Evolutionary conservation across 108 stramenopile species (phyloP).

Genomic region (Pseudonitzschia pungens): DNA sequence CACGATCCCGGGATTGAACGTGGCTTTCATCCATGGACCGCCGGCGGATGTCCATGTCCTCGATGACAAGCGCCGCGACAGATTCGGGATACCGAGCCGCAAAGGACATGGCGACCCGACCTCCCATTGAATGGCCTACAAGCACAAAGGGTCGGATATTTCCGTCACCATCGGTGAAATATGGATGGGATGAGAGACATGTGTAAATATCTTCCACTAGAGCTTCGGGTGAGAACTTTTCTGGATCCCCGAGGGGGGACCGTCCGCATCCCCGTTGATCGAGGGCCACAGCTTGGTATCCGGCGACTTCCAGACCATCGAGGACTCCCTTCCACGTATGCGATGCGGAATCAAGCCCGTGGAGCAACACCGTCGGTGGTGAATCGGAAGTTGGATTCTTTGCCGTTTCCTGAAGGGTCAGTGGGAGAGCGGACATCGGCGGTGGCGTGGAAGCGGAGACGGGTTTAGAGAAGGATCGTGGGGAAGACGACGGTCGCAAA

Average conservation of each 20-base stretch:
- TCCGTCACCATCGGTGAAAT: constrained; percentile 1
- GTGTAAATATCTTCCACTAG: constrained; percentile 30
- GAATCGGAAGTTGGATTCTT: not conserved
- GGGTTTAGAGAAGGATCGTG: not conserved
- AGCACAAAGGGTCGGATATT: constrained; percentile 23
- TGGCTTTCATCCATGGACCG: constrained; percentile 13
- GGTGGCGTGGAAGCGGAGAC: not conserved
- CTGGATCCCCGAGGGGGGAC: constrained; percentile 27
- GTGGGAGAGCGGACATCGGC: not conserved
- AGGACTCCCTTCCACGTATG: constrained; percentile 35
- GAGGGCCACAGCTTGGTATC: constrained; percentile 30
- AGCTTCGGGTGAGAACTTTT: constrained; percentile 28
- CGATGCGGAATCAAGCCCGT: constrained; percentile 44
- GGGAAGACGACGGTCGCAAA: too few relatives aligned
- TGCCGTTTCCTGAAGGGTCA: not conserved
- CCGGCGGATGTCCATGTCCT: constrained; percentile 47
- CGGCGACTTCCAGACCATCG: not conserved
- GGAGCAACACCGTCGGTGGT: constrained; percentile 20
- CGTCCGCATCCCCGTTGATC: constrained; percentile 47
- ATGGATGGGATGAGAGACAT: not conserved
- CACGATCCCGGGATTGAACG: constrained; percentile 11
- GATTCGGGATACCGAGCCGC: constrained; percentile 33
- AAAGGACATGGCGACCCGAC: constrained; percentile 39
- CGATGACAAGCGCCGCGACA: constrained; percentile 38
- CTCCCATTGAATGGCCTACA: constrained; percentile 56